phyloP scores from a whole-genome alignment of 2,329 filamentous ascomycete species.

The Xylaria arbuscula region DNA sequence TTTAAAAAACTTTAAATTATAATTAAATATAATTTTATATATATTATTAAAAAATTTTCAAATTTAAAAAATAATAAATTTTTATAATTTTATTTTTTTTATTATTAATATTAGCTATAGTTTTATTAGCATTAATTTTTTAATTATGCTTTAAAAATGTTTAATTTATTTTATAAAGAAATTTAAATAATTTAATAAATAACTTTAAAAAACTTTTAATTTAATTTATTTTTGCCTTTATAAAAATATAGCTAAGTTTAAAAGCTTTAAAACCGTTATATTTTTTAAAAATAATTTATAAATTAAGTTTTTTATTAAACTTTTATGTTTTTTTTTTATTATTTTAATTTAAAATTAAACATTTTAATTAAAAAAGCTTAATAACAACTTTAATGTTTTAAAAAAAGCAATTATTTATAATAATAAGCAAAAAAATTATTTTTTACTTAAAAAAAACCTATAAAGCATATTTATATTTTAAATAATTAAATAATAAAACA shows the following conservation, averaged over 20 bases:
- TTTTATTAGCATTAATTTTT: neutral
- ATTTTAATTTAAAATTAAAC: constrained; percentile 2
- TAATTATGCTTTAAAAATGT: neutral
- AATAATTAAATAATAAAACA: neutral
- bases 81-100: neutral
- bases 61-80: neutral
- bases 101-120: neutral
- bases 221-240: neutral
- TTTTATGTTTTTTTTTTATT: neutral
- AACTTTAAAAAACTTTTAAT: neutral
- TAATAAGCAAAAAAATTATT: too few species aligned
- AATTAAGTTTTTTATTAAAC: too few species aligned
- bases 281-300: constrained; percentile 14
- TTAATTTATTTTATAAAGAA: neutral
- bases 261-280: constrained; percentile 8
- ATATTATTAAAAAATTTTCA: neutral
- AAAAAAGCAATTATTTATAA: too few species aligned
- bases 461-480: neutral
- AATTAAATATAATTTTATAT: neutral
- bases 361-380: neutral
- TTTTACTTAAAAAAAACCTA: too few species aligned
- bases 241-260: neutral
- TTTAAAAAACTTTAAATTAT: too few species aligned
- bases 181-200: neutral
- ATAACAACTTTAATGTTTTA: neutral